A percentile compares a stretch with the other conserved stretches of the same genome.
Conservation (phyloP, 169 alveolate species). For the Prorocentrum cordatum region DNA sequence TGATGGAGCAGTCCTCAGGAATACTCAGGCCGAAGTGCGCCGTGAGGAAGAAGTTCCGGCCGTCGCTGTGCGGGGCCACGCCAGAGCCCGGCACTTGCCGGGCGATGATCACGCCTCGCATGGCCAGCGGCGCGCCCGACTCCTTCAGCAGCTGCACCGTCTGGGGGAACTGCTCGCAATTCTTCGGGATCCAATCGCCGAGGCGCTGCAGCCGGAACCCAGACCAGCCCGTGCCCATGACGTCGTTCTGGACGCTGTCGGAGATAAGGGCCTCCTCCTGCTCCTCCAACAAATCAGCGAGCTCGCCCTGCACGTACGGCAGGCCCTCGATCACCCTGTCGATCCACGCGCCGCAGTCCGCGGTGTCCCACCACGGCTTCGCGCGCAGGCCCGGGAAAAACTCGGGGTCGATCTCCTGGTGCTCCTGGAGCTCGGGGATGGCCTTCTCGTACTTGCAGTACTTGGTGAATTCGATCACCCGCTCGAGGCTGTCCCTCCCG, state of each 20-base stretch:
- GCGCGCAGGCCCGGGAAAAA: conserved; percentile 57
- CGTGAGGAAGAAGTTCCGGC: conserved; percentile 55
- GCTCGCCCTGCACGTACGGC: conserved; percentile 65
- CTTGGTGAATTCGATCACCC: conserved; percentile 61
- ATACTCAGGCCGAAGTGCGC: conserved; percentile 65
- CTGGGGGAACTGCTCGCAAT: conserved; percentile 62
- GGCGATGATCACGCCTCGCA: conserved; percentile 67
- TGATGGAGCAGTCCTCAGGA: conserved; percentile 50
- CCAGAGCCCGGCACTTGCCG: conserved; percentile 62
- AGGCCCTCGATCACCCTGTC: conserved; percentile 28
- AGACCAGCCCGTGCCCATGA: conserved; percentile 70
- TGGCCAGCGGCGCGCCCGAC: conserved; percentile 64
- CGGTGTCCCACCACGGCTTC: conserved; percentile 11
- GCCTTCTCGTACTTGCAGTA: conserved; percentile 69
- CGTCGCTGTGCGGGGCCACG: conserved; percentile 68
- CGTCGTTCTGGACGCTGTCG: conserved; percentile 59
- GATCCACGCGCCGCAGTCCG: conserved; percentile 8
- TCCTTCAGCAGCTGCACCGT: background rate
- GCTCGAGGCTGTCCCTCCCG: conserved; percentile 28
- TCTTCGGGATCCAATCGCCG: conserved; percentile 42
- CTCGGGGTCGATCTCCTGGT: conserved; percentile 64
- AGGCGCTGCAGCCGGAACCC: conserved; percentile 55
- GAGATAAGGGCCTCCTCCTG: conserved; percentile 49
- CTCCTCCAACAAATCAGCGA: conserved; percentile 65
- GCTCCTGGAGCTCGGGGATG: conserved; percentile 43